Conservation (phyloP, 768 basidiomycete genomes). For the Krasilnikovozyma curviuscula region DNA sequence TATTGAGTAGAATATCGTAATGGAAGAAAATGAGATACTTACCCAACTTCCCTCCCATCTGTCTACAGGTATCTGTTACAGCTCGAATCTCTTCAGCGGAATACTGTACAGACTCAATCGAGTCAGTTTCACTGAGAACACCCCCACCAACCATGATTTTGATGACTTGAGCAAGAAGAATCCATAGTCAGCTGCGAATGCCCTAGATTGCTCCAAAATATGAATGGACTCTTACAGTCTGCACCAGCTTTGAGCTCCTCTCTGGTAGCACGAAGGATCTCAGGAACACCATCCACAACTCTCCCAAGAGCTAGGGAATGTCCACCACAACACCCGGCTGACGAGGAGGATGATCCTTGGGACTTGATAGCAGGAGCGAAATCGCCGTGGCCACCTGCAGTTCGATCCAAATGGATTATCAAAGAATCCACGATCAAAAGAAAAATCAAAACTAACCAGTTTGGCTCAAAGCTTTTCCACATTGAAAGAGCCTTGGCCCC, state of each 20-base stretch:
- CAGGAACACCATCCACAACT: conserved; percentile 29
- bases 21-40: not conserved
- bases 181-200: not conserved
- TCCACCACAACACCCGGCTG: conserved; percentile 26
- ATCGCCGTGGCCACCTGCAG: conserved; percentile 32
- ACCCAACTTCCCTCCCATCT: conserved; percentile 28
- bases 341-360: conserved; percentile 8
- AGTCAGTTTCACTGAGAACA: conserved; percentile 31
- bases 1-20: not conserved
- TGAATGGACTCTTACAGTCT: conserved; percentile 34
- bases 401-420: too few relatives aligned
- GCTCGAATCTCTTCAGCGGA: conserved; percentile 32
- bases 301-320: conserved; percentile 22
- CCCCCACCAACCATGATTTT: conserved; percentile 30
- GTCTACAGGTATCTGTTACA: conserved; percentile 29
- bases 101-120: conserved; percentile 32
- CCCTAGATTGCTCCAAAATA: conserved; percentile 12
- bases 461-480: conserved; percentile 30
- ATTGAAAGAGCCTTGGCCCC: conserved; percentile 29
- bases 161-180: conserved; percentile 4
- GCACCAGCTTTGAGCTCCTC: conserved; percentile 30
- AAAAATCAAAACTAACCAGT: too few relatives aligned
- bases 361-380: conserved; percentile 15
- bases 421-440: too few relatives aligned
- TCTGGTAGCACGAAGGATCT: conserved; percentile 26